These are phyloP conservation scores for Curvularia hawaiiensis DNA, from an alignment of 2,329 filamentous ascomycete genomes.

Conservation along the genomic window DNA sequence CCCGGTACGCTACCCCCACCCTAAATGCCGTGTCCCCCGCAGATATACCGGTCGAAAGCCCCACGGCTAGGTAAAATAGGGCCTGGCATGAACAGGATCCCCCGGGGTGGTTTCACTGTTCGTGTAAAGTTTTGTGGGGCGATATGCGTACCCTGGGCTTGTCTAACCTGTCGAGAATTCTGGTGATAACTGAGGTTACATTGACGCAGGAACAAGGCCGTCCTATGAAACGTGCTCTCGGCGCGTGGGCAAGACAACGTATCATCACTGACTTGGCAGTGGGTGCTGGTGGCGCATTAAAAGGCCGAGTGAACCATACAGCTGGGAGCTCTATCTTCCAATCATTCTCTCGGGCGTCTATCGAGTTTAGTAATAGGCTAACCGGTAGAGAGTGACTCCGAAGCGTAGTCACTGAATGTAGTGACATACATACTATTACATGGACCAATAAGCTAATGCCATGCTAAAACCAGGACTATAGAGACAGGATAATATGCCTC, in stretches of 20 bases:
- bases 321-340: neutral
- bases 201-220: neutral
- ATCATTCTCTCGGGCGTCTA: neutral
- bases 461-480: neutral
- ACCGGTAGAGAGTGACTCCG: neutral
- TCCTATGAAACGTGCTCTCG: constrained; percentile 2
- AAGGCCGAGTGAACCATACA: neutral
- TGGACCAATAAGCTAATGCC: neutral
- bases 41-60: neutral
- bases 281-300: neutral
- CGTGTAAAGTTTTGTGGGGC: neutral
- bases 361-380: neutral
- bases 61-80: neutral
- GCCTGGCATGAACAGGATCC: neutral
- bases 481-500: neutral
- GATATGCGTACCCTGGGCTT: neutral
- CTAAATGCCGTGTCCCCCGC: neutral
- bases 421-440: neutral
- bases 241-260: neutral
- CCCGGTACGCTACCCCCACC: neutral
- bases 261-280: constrained; percentile 1
- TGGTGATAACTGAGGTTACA: constrained; percentile 3
- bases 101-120: neutral
- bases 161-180: neutral
- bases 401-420: neutral